Evolutionary conservation across 805 yeast genomes (phyloP), one percentile per base, ranked within the genome.

Genomic region (Saturnispora bothae): DNA sequence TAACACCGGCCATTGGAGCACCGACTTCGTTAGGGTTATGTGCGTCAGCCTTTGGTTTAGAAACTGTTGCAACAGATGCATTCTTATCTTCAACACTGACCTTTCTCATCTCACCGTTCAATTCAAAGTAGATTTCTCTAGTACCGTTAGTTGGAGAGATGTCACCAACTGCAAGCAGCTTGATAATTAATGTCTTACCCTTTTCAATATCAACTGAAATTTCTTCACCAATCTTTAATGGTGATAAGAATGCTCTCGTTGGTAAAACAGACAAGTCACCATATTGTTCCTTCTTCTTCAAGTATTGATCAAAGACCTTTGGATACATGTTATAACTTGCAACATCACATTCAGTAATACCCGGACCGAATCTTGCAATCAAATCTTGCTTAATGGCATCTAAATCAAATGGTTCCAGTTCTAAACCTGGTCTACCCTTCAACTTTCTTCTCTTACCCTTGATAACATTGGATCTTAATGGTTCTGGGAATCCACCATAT

Each of bases 401-500:
- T 51, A 92, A 68, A 60, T 92, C 84, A 53, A 86, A 69, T 49
- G 99, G 97, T 40, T 77, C 73, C 58, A 92, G 69, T 53, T 76
- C 77, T 58, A 89, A 74, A 47, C 99, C 99, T 31, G 99, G 98
- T 65, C 99, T 79, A 49, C 69, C 66, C 45, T 77, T 74, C 63
- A 92, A 74, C 65, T 85, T 85, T 65, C 83, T 78, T 68, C 98
- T 82, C 78, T 86, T 86, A 60, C 88, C 94, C 54, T 78, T 76
- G 56, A 92, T 76, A 46, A 92, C 73, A 61, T 88, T 84, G 28
- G 95, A 71, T 66, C 99, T 79, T 63, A 92, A 71, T 28, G 99
- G 98, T 66, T 92, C 99, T 43, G 99, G 98, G 95, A 92, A 92
- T 7, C 99, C 99, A 50, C 98, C 99, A 59, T 84, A 85, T 56